Conservation (phyloP, 345 rosid genomes). For the Lepidium aucheri region DNA sequence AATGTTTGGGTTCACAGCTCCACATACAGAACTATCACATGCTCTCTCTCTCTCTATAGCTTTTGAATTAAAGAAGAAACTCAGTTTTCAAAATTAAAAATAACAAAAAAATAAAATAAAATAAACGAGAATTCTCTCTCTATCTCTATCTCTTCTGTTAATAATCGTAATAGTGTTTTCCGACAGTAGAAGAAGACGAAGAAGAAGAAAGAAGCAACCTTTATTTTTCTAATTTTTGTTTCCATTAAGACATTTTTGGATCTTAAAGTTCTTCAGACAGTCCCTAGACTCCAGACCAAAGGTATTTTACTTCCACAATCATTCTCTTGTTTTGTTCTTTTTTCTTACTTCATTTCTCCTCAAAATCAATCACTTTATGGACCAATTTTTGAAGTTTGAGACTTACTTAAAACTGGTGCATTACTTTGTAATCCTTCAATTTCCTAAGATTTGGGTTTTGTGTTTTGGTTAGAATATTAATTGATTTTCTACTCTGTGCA, state of each 20-base stretch:
- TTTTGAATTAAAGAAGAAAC: conserved; percentile 20
- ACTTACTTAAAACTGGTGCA: neutral
- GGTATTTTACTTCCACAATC: neutral
- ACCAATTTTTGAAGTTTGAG: neutral
- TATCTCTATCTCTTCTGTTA: conserved; percentile 5
- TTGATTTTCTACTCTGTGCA: no score
- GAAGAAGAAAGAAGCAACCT: neutral
- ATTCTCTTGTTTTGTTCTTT: neutral
- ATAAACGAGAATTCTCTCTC: neutral
- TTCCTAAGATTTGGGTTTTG: neutral
- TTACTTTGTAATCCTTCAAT: neutral
- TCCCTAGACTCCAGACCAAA: neutral
- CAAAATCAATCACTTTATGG: neutral
- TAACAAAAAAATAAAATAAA: neutral
- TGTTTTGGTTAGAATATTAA: neutral
- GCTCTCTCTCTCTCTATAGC: conserved; percentile 1
- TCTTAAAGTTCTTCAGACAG: conserved; percentile 23
- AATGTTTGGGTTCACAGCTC: conserved; percentile 24
- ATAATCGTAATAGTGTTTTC: conserved; percentile 18
- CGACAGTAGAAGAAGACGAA: neutral
- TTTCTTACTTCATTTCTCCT: neutral
- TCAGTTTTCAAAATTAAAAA: neutral
- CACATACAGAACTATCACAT: conserved; percentile 26
- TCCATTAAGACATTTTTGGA: conserved; percentile 13
- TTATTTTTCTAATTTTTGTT: neutral